Base-by-base conservation (phyloP, 805 yeast genomes). In the Pichia ethanolica region DNA sequence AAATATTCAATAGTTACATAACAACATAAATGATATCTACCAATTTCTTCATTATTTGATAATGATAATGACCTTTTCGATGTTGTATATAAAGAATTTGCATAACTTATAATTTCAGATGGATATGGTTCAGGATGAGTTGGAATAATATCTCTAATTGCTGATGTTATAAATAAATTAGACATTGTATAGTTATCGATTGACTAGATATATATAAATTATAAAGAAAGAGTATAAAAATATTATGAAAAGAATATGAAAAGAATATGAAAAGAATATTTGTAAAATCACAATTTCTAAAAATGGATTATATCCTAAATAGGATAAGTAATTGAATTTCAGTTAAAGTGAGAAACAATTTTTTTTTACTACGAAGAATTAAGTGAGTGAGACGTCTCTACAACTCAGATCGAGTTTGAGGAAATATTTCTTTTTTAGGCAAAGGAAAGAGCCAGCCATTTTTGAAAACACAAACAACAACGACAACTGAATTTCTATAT, bases 1-100 rank as follows among this genome's bases (percentile, higher is more conserved):
- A 76, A 71, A 53, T 71, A 71, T 50, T 79, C 81, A 12, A 76
- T 75, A 0, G 86, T 83, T 27, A 83, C 60, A 53, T 68, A 78
- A 5, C 89, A 85, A 61, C 89, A 81, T 11, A 86, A 61, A 60
- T 85, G 90, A 48, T 73, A 74, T 47, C 91, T 68, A 1, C 88
- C 89, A 2, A 76, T 68, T 54, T 85, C 90, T 46, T 79, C 77
- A 38, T 71, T 71, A 28, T 73, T 72, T 12, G 78, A 73, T 26
- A 84, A 61, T 1, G 60, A 59, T 34, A 66, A 61, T 51, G 77
- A 75, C 42, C 74, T 72, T 49, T 71, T 77, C n/a, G 83, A 69
- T 25, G 83, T 73, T 1, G 75, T 63, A 57, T 81, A 80, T 12
- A 81, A 59, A 3, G 75, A 71, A 35, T 67, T 75, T 6, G 75